Base-by-base conservation (phyloP, 768 basidiomycete genomes). In the Termitomyces sp. region DNA sequence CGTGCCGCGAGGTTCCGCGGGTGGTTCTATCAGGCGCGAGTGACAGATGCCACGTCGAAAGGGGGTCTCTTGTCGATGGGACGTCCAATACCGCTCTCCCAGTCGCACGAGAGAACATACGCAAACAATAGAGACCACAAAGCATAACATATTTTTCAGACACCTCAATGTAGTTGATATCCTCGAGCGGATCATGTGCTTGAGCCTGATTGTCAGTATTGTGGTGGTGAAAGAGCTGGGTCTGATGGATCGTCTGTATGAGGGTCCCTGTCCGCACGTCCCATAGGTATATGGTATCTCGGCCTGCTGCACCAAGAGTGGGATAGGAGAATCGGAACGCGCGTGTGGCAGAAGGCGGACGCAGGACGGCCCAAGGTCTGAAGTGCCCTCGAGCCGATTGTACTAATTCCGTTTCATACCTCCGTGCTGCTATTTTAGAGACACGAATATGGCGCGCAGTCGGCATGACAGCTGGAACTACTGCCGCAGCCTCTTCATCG, bases 291-390 rank as follows among this genome's bases (percentile, higher is more conserved):
- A 83, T 83, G 38, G 69, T 69, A 18, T 71, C 66, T 16, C 61
- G 32, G 1, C 78, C 75, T 0, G 80, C 79, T 3, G 83, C 81
- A 2, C 88, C 71, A 7, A 93, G 72, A 12, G 78, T 82, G 1
- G 89, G 89, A 66, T 86, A 87, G 8, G 83, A 84, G 59, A 89
- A 82, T 16, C 88, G 81, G 70, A 81, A 91, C 0, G 89, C 89
- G 3, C 73, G 68, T 3, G 77, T 77, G 8, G 55, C 35, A 28
- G 68, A 74, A 5, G 85, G 83, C 51, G 79, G 70, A 4, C 66
- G 67, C 12, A 91, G 71, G 26, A 86, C 69, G 0, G 83, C 82
- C 81, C 86, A 88, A 0, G 89, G 82, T 32, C 69, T 73, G 67
- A 91, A 91, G 53, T 80, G 81, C 0, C 86, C 87, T 7, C 74